A percentile compares a stretch with the other conserved stretches of the same genome.
These are phyloP conservation scores for Microdochium trichocladiopsis DNA, from an alignment of 2,329 filamentous ascomycete species.

Conservation along the genomic window DNA sequence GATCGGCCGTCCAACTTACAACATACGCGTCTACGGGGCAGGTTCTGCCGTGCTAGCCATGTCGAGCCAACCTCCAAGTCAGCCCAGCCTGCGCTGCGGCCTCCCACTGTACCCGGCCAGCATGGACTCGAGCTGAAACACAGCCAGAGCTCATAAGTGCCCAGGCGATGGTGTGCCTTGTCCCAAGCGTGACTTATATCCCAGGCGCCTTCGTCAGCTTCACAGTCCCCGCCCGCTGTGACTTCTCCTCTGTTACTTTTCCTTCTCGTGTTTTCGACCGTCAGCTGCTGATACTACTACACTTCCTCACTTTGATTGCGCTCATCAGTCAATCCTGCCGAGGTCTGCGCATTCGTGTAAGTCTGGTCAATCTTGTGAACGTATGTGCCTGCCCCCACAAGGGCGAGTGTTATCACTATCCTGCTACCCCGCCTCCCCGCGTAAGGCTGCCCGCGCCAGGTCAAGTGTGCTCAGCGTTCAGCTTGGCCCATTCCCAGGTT, in stretches of 20 bases:
- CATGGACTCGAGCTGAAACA: neutral
- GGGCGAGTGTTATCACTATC: slow-evolving; percentile 10
- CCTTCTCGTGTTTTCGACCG: no score
- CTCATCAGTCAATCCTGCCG: no score
- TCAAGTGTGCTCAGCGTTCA: neutral
- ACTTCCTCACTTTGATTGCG: no score
- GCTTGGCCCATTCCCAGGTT: no score
- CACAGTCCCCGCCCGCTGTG: neutral
- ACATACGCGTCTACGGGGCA: no score
- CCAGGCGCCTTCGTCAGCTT: neutral
- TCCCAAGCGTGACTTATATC: neutral
- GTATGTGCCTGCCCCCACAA: neutral
- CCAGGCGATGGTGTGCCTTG: neutral
- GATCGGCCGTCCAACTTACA: neutral
- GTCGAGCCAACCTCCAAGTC: neutral
- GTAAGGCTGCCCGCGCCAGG: neutral
- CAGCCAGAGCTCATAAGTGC: neutral
- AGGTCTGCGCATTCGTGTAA: no score
- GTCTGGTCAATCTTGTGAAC: no score
- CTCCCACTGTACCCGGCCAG: neutral
- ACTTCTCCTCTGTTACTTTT: neutral
- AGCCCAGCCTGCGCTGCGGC: neutral
- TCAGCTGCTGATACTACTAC: no score
- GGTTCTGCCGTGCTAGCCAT: no score
- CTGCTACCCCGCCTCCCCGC: neutral